A percentile compares a stretch with the other conserved stretches of the same genome.
Conservation (phyloP, 306 rosid genomes). For the Rosa persica region DNA sequence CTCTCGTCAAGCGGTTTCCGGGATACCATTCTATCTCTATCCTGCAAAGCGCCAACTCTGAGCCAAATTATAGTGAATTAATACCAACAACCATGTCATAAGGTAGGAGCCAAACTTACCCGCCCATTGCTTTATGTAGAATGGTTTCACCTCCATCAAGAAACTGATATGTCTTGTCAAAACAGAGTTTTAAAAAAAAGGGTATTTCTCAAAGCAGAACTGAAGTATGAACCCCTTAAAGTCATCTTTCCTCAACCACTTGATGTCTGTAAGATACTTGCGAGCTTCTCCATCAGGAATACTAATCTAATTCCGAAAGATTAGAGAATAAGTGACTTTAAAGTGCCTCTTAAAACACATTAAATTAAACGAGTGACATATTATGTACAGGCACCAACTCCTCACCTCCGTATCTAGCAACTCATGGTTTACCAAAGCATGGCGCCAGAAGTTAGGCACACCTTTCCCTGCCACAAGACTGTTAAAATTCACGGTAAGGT, state of each 20-base stretch:
- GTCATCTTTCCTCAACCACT: slow-evolving; percentile 67
- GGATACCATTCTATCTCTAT: slow-evolving; percentile 79
- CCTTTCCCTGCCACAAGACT: slow-evolving; percentile 66
- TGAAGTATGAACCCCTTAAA: slow-evolving; percentile 81
- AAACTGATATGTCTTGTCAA: slow-evolving; percentile 57
- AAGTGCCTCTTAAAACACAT: background rate
- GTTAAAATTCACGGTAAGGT: too few species aligned
- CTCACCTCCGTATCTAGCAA: slow-evolving; percentile 74
- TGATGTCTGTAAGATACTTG: slow-evolving; percentile 66
- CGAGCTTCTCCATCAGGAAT: slow-evolving; percentile 86
- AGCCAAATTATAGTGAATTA: background rate
- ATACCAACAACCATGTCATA: background rate
- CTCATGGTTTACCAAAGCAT: slow-evolving; percentile 77
- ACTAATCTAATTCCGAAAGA: slow-evolving; percentile 45
- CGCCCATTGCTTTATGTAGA: slow-evolving; percentile 65
- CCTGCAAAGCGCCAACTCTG: slow-evolving; percentile 37
- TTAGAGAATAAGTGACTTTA: background rate
- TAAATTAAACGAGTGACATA: background rate
- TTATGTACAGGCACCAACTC: slow-evolving; percentile 12
- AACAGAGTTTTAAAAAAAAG: slow-evolving; percentile 51
- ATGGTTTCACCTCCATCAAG: slow-evolving; percentile 83
- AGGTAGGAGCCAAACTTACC: slow-evolving; percentile 40
- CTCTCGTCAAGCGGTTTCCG: slow-evolving; percentile 74
- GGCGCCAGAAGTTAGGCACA: slow-evolving; percentile 81
- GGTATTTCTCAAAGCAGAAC: slow-evolving; percentile 65